phyloP scores from a whole-genome alignment of 140 eudicot species.

The Cichorium intybus region DNA sequence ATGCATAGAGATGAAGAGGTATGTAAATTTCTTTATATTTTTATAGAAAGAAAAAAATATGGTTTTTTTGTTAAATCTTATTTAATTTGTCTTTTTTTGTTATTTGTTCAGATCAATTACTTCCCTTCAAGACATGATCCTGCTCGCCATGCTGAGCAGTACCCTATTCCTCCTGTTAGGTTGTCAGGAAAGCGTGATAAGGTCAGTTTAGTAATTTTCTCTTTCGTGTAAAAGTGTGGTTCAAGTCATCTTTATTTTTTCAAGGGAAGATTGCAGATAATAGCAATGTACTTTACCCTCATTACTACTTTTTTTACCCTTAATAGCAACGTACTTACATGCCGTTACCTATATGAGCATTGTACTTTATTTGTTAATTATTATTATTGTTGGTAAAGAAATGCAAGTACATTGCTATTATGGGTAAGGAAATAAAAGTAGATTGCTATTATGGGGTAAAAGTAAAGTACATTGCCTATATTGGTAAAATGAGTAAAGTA shows the following conservation, averaged over 20 bases:
- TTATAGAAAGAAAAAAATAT: not conserved
- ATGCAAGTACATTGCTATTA: too few relatives aligned
- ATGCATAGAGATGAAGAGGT: slow-evolving; percentile 99
- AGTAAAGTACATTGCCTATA: not conserved
- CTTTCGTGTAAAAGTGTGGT: not conserved
- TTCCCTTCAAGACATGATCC: slow-evolving; percentile 92
- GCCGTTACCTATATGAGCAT: too few relatives aligned
- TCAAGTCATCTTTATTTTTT: too few relatives aligned
- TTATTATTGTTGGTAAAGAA: too few relatives aligned
- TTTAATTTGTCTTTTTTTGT: not conserved
- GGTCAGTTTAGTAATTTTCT: slow-evolving; percentile 28
- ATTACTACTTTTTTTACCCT: not conserved
- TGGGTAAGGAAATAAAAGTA: not conserved
- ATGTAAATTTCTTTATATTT: slow-evolving; percentile 5
- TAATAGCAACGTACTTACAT: too few relatives aligned
- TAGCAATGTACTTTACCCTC: not conserved
- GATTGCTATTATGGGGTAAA: not conserved
- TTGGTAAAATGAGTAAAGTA: not conserved
- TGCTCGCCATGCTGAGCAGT: slow-evolving; percentile 74
- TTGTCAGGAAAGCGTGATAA: slow-evolving; percentile 75
- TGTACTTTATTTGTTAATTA: too few relatives aligned
- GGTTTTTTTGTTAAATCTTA: not conserved
- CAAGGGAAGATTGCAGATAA: too few relatives aligned
- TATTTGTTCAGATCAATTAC: slow-evolving; percentile 62
- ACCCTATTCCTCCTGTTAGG: slow-evolving; percentile 67